Evolutionary conservation across 148 eudicot genomes (phyloP), one percentile per base, ranked within the genome.

Genomic region (Rhododendron molle): DNA sequence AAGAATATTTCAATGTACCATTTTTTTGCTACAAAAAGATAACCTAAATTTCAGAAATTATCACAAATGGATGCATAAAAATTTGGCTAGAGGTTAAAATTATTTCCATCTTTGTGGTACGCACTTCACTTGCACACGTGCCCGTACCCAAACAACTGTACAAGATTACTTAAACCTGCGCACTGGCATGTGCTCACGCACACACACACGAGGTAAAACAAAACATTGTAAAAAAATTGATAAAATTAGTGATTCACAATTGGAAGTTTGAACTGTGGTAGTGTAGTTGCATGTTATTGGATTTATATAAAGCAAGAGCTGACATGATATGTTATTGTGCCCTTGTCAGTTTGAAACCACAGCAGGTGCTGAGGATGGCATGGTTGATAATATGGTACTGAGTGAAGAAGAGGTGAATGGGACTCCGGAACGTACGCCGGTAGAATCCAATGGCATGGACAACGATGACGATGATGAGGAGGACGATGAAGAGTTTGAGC

Each of bases 341-440:
- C 76, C 16, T 38, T 52, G 86, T 36, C 88, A 95, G 95, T 89
- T 76, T 34, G 90, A 95, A 88, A 78, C 81, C 82, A 91, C 86
- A 69, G 92, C 85, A 18, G 93, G 87, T 83, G 85, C 85, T 13
- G 84, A 78, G 14, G 88, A 85, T 74, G 87, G 88, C 72, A 89
- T 87, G 62, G 89, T 84, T 67, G 92, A 88, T 79, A 86, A 82
- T 50, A 87, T 81, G 82, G 87, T 58, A 40, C 23, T 88, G 88
- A 94, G 97, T 80, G 97, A 94, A 82, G 99, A 92, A 32, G 76
- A 71, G 90, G 95, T 92, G 74, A 91, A 85, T 85, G 97, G 91
- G 85, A 92, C 93, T 60, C 95, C 93, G 2, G 92, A 87, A 50
- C 46, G 85, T 78, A 82, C 60, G 26, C 86, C 79, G 46, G 91